Evolutionary conservation across 139 green algal genomes (phyloP).

Genomic region (Chlorella sp.): DNA sequence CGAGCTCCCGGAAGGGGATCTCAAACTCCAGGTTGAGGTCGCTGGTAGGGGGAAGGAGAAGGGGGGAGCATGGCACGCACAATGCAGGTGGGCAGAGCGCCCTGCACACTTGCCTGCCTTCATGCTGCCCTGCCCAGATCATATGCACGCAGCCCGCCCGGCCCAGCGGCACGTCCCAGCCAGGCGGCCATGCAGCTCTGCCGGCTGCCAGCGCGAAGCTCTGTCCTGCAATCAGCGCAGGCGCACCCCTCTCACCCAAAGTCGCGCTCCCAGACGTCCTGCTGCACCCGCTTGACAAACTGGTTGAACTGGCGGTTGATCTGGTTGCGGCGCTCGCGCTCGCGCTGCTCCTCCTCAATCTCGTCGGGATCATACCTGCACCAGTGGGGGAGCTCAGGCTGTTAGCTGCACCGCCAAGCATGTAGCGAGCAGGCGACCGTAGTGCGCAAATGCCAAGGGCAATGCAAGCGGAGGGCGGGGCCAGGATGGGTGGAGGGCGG

Average conservation of each 20-base stretch:
- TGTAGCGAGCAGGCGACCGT: too few relatives aligned
- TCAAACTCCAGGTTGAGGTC: constrained; percentile 96
- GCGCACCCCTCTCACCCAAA: constrained; percentile 34
- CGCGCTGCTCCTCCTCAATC: constrained; percentile 98
- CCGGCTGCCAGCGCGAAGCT: too few relatives aligned
- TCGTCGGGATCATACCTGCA: constrained; percentile 95
- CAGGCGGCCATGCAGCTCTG: too few relatives aligned
- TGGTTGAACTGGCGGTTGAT: constrained; percentile 89
- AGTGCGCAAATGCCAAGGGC: too few relatives aligned
- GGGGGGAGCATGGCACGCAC: background rate
- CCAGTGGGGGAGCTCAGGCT: background rate
- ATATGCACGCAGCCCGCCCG: too few relatives aligned
- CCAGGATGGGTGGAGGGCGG: too few relatives aligned
- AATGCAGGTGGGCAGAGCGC: too few relatives aligned
- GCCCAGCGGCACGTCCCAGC: too few relatives aligned
- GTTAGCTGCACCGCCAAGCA: too few relatives aligned
- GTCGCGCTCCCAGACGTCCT: constrained; percentile 83
- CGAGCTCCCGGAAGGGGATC: constrained; percentile 95
- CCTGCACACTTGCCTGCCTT: too few relatives aligned
- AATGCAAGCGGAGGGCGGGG: too few relatives aligned
- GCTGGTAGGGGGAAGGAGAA: constrained; percentile 13
- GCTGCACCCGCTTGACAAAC: constrained; percentile 79
- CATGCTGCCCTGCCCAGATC: background rate
- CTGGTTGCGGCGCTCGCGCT: constrained; percentile 89
- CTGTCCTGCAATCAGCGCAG: too few relatives aligned